Conservation (phyloP, 768 basidiomycete genomes). For the Phaeotremella fagi region DNA sequence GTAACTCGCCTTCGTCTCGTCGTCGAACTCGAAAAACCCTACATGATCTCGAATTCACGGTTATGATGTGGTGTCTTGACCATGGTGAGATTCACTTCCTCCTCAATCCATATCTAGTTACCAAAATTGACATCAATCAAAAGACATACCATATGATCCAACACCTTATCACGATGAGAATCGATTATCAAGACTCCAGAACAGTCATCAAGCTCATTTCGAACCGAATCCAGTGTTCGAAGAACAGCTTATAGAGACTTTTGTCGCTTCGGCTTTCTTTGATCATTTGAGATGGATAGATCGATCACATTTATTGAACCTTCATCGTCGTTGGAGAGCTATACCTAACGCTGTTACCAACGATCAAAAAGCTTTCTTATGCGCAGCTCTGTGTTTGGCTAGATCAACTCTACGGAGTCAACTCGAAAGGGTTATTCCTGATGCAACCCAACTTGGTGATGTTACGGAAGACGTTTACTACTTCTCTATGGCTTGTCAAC, state of each 20-base stretch:
- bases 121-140: background rate
- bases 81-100: constrained; percentile 5
- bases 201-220: background rate
- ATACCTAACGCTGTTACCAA: constrained; percentile 12
- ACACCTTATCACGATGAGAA: constrained; percentile 4
- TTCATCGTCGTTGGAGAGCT: constrained; percentile 12
- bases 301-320: constrained; percentile 3
- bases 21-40: background rate
- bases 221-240: constrained; percentile 8
- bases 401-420: background rate
- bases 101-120: no score
- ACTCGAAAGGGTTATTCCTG: background rate
- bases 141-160: background rate
- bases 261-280: constrained; percentile 4
- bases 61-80: constrained; percentile 5
- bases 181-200: background rate
- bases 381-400: constrained; percentile 10
- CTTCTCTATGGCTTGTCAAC: constrained; percentile 3
- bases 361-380: constrained; percentile 12
- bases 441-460: background rate
- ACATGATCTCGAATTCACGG: background rate
- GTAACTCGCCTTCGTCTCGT: background rate
- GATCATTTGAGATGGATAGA: constrained; percentile 5
- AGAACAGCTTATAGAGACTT: constrained; percentile 4
- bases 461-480: constrained; percentile 15